Evolutionary conservation across 805 yeast species (phyloP).

Genomic region (Sungouiozyma ichnusensis): DNA sequence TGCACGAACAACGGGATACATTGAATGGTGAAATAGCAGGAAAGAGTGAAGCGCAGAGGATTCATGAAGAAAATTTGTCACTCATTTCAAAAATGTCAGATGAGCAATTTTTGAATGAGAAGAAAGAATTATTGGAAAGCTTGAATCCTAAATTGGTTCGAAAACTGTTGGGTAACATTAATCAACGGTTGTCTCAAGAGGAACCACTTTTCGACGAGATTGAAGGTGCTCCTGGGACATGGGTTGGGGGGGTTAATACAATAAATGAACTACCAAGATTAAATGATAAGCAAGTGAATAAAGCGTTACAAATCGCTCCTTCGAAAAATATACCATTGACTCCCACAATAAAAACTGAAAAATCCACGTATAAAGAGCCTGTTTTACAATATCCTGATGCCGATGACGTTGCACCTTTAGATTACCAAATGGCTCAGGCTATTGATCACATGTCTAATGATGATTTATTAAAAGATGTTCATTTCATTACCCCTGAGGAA

Average conservation of each 20-base stretch:
- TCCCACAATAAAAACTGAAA: slow-evolving; percentile 6
- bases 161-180: slow-evolving; percentile 46
- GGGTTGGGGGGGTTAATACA: slow-evolving; percentile 25
- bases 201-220: slow-evolving; percentile 30
- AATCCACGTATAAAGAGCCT: slow-evolving; percentile 4
- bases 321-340: not conserved
- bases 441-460: slow-evolving; percentile 35
- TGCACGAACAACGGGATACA: not conserved
- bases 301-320: slow-evolving; percentile 17
- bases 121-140: slow-evolving; percentile 52
- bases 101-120: slow-evolving; percentile 53
- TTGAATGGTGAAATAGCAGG: not conserved
- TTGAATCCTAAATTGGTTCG: slow-evolving; percentile 62
- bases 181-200: slow-evolving; percentile 35
- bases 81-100: slow-evolving; percentile 50
- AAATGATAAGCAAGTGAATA: slow-evolving; percentile 22
- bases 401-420: slow-evolving; percentile 43
- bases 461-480: slow-evolving; percentile 40
- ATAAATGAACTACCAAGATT: slow-evolving; percentile 15
- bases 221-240: slow-evolving; percentile 29
- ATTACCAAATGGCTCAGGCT: slow-evolving; percentile 37
- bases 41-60: slow-evolving; percentile 55
- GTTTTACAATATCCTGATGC: slow-evolving; percentile 36
- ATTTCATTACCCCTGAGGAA: slow-evolving; percentile 38
- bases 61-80: slow-evolving; percentile 66